These are phyloP conservation scores for Russula emetica DNA, from an alignment of 768 basidiomycete species.

Conservation along the genomic window DNA sequence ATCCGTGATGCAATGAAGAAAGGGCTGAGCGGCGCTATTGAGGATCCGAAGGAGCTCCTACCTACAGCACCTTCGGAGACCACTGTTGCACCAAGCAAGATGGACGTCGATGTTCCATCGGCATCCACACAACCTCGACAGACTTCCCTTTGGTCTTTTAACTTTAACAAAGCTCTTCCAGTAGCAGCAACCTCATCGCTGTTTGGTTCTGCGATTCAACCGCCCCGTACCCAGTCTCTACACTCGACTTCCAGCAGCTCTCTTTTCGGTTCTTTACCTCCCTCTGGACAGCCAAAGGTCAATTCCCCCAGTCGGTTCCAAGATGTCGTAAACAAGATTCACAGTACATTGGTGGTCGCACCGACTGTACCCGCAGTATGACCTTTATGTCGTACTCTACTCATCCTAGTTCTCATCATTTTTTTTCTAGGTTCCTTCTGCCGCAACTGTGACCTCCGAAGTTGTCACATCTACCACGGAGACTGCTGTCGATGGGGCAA, in stretches of 20 bases:
- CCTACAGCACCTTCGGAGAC: constrained; percentile 1
- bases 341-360: constrained; percentile 57
- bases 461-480: constrained; percentile 14
- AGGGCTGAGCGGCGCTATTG: constrained; percentile 15
- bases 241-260: constrained; percentile 39
- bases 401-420: background rate
- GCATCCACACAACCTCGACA: background rate
- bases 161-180: background rate
- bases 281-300: background rate
- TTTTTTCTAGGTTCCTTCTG: constrained; percentile 2
- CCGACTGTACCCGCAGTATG: constrained; percentile 48
- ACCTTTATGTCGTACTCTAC: background rate
- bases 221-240: background rate
- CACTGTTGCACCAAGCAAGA: background rate
- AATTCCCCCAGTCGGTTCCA: constrained; percentile 38
- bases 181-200: constrained; percentile 26
- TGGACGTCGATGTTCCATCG: constrained; percentile 11
- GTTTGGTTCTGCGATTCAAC: constrained; percentile 22
- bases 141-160: constrained; percentile 17
- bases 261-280: constrained; percentile 37
- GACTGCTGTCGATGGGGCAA: constrained; percentile 36
- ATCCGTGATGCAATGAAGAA: constrained; percentile 49
- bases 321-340: constrained; percentile 60
- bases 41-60: background rate
- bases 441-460: constrained; percentile 7